Conservation (phyloP, 495 filamentous ascomycete genomes). For the Trichoderma asperelloides region DNA sequence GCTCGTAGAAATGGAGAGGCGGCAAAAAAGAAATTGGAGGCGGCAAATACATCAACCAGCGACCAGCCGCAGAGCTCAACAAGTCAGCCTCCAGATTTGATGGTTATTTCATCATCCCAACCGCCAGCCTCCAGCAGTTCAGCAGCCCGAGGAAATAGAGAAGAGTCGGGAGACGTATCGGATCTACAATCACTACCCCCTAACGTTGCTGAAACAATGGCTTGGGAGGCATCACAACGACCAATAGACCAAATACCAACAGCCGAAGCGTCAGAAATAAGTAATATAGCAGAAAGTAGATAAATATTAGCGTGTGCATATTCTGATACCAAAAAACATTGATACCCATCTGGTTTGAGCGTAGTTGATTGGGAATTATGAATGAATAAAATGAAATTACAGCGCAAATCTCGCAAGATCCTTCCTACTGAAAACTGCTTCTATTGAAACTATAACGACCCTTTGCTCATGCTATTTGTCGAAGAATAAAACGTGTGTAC, state of each 20-base stretch:
- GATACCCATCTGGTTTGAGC: neutral
- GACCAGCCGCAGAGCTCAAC: neutral
- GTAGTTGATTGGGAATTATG: neutral
- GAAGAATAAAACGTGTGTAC: neutral
- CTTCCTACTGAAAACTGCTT: neutral
- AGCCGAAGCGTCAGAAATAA: neutral
- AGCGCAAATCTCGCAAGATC: neutral
- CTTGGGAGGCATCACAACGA: neutral
- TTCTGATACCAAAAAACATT: neutral
- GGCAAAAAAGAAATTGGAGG: slow-evolving; percentile 16
- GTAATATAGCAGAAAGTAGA: neutral
- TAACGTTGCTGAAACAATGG: neutral
- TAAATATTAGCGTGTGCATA: neutral
- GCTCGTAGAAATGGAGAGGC: slow-evolving; percentile 44
- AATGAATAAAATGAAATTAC: neutral
- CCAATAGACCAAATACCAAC: neutral
- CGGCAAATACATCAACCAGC: neutral
- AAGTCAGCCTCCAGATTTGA: neutral
- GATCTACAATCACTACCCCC: neutral
- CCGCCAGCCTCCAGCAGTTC: slow-evolving; percentile 10
- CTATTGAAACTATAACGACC: neutral
- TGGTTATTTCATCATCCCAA: slow-evolving; percentile 18
- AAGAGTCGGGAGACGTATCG: neutral
- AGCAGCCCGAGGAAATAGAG: neutral
- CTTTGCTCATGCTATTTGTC: neutral